Percentiles rank a stretch among this genome's conserved stretches.
These are phyloP conservation scores for Xerocomus cyaneibrunnescens DNA, from an alignment of 1,284 basidiomycete genomes.

Conservation along the genomic window DNA sequence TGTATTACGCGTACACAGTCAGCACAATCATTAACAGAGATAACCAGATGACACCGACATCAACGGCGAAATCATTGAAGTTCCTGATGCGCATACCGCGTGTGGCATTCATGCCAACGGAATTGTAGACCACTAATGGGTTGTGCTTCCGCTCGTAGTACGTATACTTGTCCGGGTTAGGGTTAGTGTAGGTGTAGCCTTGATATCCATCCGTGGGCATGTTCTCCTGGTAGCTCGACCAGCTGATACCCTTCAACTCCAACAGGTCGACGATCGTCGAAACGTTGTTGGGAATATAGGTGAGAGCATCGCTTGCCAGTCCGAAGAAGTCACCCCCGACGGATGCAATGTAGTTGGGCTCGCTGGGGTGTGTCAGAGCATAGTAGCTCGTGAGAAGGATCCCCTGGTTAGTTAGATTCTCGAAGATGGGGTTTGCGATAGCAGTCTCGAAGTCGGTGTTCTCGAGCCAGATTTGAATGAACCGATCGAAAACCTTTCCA, in stretches of 20 bases:
- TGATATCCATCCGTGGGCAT: constrained; percentile 56
- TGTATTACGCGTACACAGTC: neutral
- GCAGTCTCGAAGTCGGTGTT: constrained; percentile 51
- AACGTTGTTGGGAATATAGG: constrained; percentile 40
- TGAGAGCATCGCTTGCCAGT: constrained; percentile 48
- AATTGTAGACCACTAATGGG: constrained; percentile 45
- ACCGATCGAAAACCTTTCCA: constrained; percentile 53
- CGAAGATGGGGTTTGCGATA: constrained; percentile 42
- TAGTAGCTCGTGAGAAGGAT: constrained; percentile 54
- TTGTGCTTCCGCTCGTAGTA: constrained; percentile 64
- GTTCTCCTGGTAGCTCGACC: constrained; percentile 59
- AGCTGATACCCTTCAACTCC: constrained; percentile 55
- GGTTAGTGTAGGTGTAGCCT: constrained; percentile 48
- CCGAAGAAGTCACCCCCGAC: constrained; percentile 63
- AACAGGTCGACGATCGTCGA: constrained; percentile 64
- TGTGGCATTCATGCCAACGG: constrained; percentile 40
- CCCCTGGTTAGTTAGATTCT: constrained; percentile 50
- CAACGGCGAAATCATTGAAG: constrained; percentile 48
- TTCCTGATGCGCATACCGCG: constrained; percentile 56
- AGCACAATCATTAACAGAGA: constrained; percentile 28
- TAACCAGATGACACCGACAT: neutral
- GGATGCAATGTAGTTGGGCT: constrained; percentile 59
- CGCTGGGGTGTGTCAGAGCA: constrained; percentile 61
- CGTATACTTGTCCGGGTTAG: constrained; percentile 42
- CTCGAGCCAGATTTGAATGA: constrained; percentile 24